Evolutionary conservation across 2,329 filamentous ascomycete species (phyloP).

Genomic region (Colletotrichum australisinense): DNA sequence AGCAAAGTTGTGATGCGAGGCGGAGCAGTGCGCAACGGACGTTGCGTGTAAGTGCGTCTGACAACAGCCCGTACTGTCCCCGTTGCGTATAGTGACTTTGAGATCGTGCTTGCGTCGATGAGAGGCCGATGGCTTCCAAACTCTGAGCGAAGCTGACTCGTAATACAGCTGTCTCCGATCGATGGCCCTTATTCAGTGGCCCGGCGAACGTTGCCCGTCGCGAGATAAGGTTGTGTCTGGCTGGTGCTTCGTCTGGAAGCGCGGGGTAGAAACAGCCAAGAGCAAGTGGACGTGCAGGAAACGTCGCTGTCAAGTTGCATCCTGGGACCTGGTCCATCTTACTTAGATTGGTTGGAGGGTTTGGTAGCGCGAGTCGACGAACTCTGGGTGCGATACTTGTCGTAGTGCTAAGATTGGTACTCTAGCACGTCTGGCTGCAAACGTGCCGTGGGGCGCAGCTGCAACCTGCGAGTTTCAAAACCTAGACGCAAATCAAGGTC

Average conservation of each 20-base stretch:
- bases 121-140: not conserved
- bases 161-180: not conserved
- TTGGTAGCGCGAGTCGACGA: not conserved
- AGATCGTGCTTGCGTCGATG: not conserved
- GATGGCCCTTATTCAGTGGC: slow-evolving; percentile 7
- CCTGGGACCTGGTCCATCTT: not conserved
- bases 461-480: slow-evolving; percentile 4
- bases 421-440: not conserved
- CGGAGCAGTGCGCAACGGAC: not conserved
- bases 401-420: not conserved
- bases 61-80: not conserved
- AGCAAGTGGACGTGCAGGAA: not conserved
- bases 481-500: not conserved
- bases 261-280: slow-evolving; percentile 20
- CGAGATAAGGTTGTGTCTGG: slow-evolving; percentile 22
- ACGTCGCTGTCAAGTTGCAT: not conserved
- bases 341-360: not conserved
- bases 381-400: not conserved
- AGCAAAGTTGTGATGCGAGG: slow-evolving; percentile 1
- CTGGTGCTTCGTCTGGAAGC: not conserved
- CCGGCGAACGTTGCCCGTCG: not conserved
- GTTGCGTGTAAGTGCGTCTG: not conserved
- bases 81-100: slow-evolving; percentile 3
- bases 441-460: not conserved
- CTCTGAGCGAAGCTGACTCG: slow-evolving; percentile 4